phyloP scores from a whole-genome alignment of 495 filamentous ascomycete genomes.

The Poronia punctata region DNA sequence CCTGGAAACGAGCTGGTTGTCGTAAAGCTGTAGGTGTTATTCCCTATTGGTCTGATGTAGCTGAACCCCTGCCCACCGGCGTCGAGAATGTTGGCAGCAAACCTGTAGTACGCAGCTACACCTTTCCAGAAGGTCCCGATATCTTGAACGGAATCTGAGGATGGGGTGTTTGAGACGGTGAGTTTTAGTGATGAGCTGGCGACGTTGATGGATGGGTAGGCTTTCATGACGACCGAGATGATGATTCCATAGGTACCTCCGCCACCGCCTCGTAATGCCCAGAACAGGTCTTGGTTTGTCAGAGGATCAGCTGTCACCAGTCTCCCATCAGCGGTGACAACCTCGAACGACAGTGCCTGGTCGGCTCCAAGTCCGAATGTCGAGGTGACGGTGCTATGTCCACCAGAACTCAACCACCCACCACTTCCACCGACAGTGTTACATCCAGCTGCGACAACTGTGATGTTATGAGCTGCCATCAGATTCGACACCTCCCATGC shows the following conservation, averaged over 20 bases:
- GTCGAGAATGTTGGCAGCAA: conserved; percentile 31
- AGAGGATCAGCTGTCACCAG: conserved; percentile 42
- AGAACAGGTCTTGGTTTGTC: conserved; percentile 52
- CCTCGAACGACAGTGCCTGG: conserved; percentile 46
- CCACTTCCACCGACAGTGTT: conserved; percentile 27
- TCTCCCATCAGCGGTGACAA: conserved; percentile 47
- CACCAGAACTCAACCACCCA: conserved; percentile 38
- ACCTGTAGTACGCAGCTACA: conserved; percentile 34
- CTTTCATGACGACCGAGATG: conserved; percentile 41
- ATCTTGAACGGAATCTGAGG: conserved; percentile 20
- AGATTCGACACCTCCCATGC: conserved; percentile 31
- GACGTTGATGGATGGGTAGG: conserved; percentile 28
- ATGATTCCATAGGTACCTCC: conserved; percentile 51
- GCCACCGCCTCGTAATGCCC: conserved; percentile 50
- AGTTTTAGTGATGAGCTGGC: conserved; percentile 18
- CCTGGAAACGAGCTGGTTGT: conserved; percentile 22
- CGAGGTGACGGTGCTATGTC: conserved; percentile 45
- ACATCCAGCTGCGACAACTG: conserved; percentile 35
- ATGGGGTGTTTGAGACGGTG: conserved; percentile 18
- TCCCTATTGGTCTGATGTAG: conserved; percentile 22
- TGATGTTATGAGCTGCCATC: conserved; percentile 27
- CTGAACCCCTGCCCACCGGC: conserved; percentile 41
- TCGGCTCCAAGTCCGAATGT: conserved; percentile 48
- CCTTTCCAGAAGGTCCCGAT: conserved; percentile 45
- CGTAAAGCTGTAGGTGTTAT: conserved; percentile 24